phyloP scores from a whole-genome alignment of 768 basidiomycete genomes.

The Agrocybe pediades region DNA sequence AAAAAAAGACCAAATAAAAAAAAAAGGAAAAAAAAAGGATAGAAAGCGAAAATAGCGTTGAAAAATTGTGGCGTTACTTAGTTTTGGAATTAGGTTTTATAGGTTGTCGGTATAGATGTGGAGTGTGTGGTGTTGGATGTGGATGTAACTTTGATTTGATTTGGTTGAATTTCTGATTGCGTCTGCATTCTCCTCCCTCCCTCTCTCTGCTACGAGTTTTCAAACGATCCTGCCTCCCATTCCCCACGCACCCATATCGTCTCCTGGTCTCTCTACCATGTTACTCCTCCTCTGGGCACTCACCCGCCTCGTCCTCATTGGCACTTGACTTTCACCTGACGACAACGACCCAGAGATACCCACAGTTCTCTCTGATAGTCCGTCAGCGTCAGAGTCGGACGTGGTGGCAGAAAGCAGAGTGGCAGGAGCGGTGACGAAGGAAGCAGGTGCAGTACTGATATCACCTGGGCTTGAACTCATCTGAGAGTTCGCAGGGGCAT shows the following conservation, averaged over 20 bases:
- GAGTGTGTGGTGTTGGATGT: background rate
- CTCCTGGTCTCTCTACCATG: conserved; percentile 24
- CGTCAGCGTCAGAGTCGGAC: conserved; percentile 50
- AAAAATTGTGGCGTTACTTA: background rate
- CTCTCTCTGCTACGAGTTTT: background rate
- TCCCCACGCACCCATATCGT: conserved; percentile 24
- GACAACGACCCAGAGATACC: conserved; percentile 7
- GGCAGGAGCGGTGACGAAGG: conserved; percentile 68
- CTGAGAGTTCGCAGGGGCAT: background rate
- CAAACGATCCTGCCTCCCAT: conserved; percentile 22
- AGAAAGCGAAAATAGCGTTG: background rate
- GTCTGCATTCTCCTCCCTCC: background rate
- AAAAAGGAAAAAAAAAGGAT: background rate
- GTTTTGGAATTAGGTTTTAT: background rate
- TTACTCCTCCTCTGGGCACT: conserved; percentile 11
- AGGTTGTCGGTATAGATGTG: background rate
- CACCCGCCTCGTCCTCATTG: background rate
- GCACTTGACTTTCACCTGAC: background rate
- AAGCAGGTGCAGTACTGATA: conserved; percentile 69
- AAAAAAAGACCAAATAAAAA: background rate
- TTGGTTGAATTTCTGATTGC: background rate
- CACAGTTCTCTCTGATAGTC: conserved; percentile 7
- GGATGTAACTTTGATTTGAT: background rate
- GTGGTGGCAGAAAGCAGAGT: conserved; percentile 52
- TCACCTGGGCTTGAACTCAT: conserved; percentile 45